Percentiles rank a stretch among this genome's conserved stretches.
Evolutionary conservation across 352 stramenopile species (phyloP).

Genomic region (Pythium apleroticum): DNA sequence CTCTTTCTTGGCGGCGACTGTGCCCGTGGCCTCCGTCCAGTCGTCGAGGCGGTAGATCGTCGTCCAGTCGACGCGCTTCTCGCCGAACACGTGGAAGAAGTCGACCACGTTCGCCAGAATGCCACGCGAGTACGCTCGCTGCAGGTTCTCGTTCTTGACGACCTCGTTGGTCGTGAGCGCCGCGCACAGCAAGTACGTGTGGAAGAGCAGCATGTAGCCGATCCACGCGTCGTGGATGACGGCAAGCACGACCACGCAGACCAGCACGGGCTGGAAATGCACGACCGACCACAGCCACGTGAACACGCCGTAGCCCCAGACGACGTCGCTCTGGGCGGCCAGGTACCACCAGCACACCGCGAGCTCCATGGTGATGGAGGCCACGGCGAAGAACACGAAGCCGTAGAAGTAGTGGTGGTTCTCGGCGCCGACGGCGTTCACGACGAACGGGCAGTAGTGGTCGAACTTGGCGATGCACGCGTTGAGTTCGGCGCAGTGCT

Average conservation of each 20-base stretch:
- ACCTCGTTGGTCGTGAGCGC: conserved; percentile 80
- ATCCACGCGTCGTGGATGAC: conserved; percentile 71
- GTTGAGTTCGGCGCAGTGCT: conserved; percentile 78
- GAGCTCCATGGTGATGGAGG: conserved; percentile 54
- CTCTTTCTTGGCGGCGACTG: conserved; percentile 7
- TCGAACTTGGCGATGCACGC: conserved; percentile 83
- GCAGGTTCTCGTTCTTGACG: conserved; percentile 62
- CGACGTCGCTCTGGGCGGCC: conserved; percentile 15
- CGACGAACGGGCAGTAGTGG: conserved; percentile 85
- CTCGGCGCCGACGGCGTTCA: conserved; percentile 93
- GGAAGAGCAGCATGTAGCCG: conserved; percentile 68
- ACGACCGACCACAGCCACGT: conserved; percentile 49
- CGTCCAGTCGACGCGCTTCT: conserved; percentile 51
- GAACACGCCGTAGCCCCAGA: conserved; percentile 24
- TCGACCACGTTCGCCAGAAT: conserved; percentile 55
- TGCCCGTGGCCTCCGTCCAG: conserved; percentile 25
- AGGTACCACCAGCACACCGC: conserved; percentile 46
- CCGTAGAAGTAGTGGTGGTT: conserved; percentile 95
- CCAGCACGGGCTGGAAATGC: conserved; percentile 62
- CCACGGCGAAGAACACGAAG: conserved; percentile 85
- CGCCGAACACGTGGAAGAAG: conserved; percentile 49
- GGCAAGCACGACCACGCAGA: conserved; percentile 51
- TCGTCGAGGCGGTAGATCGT: conserved; percentile 58
- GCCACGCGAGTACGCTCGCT: conserved; percentile 58
- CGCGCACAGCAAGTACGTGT: conserved; percentile 57